phyloP scores from a whole-genome alignment of 139 green algal species.

The Chlorella sp. region DNA sequence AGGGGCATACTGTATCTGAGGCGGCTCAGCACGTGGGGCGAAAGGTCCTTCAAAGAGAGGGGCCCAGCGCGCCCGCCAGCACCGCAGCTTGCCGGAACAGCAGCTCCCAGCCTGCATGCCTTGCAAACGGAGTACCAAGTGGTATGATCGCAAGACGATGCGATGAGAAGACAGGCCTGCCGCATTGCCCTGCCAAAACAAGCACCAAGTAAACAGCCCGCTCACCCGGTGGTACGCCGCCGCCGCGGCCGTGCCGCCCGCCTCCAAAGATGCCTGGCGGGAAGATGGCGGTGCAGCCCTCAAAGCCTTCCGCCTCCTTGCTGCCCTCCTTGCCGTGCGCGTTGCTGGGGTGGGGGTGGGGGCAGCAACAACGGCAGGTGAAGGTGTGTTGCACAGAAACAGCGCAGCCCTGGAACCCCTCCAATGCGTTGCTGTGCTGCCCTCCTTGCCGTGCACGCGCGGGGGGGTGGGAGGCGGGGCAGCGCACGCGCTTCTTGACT shows the following conservation, averaged over 20 bases:
- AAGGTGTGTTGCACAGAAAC: background rate
- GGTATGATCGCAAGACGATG: background rate
- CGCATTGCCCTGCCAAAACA: too few relatives aligned
- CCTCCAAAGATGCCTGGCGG: conserved; percentile 84
- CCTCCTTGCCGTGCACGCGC: background rate
- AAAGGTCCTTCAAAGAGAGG: too few relatives aligned
- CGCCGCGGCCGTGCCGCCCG: conserved; percentile 61
- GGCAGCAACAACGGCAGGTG: background rate
- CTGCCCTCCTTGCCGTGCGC: background rate
- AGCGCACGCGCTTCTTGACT: too few relatives aligned
- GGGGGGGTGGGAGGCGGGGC: too few relatives aligned
- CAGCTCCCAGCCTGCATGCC: background rate
- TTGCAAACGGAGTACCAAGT: background rate
- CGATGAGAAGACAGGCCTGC: background rate
- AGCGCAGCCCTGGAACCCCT: background rate
- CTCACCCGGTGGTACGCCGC: conserved; percentile 43
- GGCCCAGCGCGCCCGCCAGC: too few relatives aligned
- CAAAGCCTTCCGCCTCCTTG: conserved; percentile 72
- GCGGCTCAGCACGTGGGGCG: too few relatives aligned
- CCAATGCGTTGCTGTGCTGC: too few relatives aligned
- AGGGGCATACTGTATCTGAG: too few relatives aligned
- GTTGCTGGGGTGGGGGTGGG: background rate
- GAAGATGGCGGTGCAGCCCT: conserved; percentile 81
- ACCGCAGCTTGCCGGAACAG: background rate
- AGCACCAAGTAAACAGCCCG: too few relatives aligned